Evolutionary conservation across 352 stramenopile species (phyloP), one percentile per base, ranked within the genome.

Genomic region (Globisporangium cystogenes): DNA sequence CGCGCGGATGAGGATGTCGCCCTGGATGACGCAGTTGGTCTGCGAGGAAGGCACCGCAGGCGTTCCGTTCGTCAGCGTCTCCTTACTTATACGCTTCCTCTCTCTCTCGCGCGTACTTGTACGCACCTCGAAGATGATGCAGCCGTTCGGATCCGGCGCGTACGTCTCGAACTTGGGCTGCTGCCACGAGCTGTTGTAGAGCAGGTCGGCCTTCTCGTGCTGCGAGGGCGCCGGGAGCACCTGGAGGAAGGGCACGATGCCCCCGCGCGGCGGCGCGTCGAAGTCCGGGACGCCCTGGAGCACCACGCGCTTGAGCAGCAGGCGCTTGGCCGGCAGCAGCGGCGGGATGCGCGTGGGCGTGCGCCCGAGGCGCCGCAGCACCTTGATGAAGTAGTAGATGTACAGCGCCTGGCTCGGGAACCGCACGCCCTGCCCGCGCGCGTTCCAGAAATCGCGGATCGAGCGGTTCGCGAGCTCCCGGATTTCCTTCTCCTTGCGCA

Each of bases 361-460:
- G 23, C 55, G 58, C 0, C 70, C 64, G 31, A 89, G 48, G 16
- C 72, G 55, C 3, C 77, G 64, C 15, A 93, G 53, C 20, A 90
- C 71, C 43, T 87, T 85, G 40, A 86, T 70, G 54, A 93, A 93
- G 67, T 93, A 93, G 66, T 91, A 93, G 67, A 95, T 90, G 68
- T 91, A 91, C 57, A 88, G 65, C 48, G 78, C 76, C 57, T 95
- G 82, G 55, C 76, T 90, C 16, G 85, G 82, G 58, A 88, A 92
- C 18, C 77, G 74, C 52, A 95, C 85, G 27, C 85, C 85, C 54
- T 95, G 78, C 29, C 85, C 85, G 47, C 84, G 67, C 4, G 72
- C 68, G 40, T 83, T 76, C 74, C 76, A 89, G 57, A 95, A 95
- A 55, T 89, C 74, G 33, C 70, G 68, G 37, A 91, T 87, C 45